Base-by-base conservation (phyloP, 345 rosid genomes). In the Salix suchowensis region DNA sequence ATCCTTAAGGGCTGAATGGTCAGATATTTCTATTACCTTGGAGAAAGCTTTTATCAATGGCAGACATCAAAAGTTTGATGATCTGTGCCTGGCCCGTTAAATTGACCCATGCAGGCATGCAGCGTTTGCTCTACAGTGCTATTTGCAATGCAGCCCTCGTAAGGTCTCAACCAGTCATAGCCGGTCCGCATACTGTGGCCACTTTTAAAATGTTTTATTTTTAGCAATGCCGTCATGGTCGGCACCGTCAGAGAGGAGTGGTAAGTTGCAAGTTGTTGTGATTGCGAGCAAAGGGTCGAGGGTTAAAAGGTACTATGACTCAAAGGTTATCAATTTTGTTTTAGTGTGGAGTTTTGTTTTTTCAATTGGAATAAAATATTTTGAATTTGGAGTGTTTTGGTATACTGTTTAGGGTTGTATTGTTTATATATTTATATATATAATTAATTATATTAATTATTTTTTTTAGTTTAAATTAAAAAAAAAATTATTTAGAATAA, bases 341-440 rank as follows among this genome's bases (percentile, higher is more conserved):
- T 32, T 30, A 2, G 32, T 30, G 3, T 30, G 32, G 32, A 2
- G 4, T 2, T 30, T 30, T 30, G 5, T 32, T 32, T 32, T 32
- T 32, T 32, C 4, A 32, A 30, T 30, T 30, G 4, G 0, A 30
- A 32, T 32, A 4, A 32, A 32, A 0, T 3, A 32, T 32, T 32
- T 32, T 32, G 0, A 32, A 3, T 32, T 32, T 32, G 0, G 34
- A 32, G 34, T 32, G 34, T 32, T 32, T 32, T 30, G 4, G 4
- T 30, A 30, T 0, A 30, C 0, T 0, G 4, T 30, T 30, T 2
- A 3, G 4, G 32, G 0, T 30, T 30, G 4, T 30, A 30, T 0
- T 30, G 32, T 30, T 30, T 2, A 3, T 30, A 4, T 30, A 30
- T 30, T 2, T 30, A 30, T 30, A 30, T 30, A 30, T 30, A 30